These are phyloP conservation scores for Camellia japonica DNA, from an alignment of 148 eudicot genomes.

Conservation along the genomic window DNA sequence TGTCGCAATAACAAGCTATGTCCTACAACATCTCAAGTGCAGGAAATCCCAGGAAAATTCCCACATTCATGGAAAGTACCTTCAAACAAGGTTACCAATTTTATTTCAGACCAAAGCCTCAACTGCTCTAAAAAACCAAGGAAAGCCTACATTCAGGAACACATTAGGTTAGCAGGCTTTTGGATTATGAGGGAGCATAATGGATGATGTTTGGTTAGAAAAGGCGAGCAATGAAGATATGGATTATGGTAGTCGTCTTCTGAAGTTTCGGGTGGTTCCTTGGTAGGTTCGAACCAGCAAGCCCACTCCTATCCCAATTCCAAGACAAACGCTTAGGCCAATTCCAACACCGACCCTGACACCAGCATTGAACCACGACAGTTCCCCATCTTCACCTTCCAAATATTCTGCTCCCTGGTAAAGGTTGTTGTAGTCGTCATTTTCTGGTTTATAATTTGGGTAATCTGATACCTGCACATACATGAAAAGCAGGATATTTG, in stretches of 20 bases:
- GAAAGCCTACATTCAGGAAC: background rate
- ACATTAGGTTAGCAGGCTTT: background rate
- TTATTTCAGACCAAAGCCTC: background rate
- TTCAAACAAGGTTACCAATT: conserved; percentile 3
- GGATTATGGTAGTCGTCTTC: conserved; percentile 48
- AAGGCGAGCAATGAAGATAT: background rate
- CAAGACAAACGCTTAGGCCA: conserved; percentile 67
- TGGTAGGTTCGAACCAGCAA: conserved; percentile 73
- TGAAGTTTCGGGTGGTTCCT: conserved; percentile 59
- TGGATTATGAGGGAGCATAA: too few species aligned
- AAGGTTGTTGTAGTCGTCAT: conserved; percentile 32
- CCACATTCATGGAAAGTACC: background rate
- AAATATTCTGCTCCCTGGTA: conserved; percentile 37
- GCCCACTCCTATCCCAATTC: conserved; percentile 76
- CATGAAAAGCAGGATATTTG: too few species aligned
- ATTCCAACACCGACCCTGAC: conserved; percentile 79
- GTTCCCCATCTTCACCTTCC: conserved; percentile 73
- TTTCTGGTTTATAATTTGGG: conserved; percentile 40
- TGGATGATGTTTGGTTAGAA: background rate
- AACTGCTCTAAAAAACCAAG: background rate
- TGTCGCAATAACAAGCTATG: background rate
- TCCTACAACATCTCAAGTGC: background rate
- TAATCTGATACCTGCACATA: conserved; percentile 36
- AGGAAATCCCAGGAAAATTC: background rate
- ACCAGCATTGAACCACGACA: conserved; percentile 76